phyloP scores from a whole-genome alignment of 2,329 filamentous ascomycete genomes.

The Claviceps purpurea region DNA sequence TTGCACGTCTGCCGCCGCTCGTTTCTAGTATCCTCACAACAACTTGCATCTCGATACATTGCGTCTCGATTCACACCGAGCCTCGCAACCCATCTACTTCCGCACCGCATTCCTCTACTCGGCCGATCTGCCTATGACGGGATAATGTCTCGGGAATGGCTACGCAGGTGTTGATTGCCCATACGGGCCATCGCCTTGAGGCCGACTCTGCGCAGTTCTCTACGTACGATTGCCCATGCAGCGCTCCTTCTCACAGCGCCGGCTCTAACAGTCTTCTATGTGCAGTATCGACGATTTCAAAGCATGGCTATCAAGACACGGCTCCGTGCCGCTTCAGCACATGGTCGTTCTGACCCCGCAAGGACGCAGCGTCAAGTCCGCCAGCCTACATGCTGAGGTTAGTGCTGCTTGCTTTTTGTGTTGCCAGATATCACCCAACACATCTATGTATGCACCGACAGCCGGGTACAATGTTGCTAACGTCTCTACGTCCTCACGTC shows the following conservation, averaged over 20 bases:
- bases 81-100: not conserved
- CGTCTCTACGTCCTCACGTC: not conserved
- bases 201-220: slow-evolving; percentile 64
- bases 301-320: slow-evolving; percentile 63
- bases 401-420: slow-evolving; percentile 11
- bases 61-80: not conserved
- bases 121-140: slow-evolving; percentile 14
- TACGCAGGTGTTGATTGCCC: slow-evolving; percentile 81
- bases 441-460: not conserved
- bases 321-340: slow-evolving; percentile 59
- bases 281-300: slow-evolving; percentile 71
- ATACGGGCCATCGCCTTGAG: slow-evolving; percentile 76
- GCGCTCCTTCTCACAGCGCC: not conserved
- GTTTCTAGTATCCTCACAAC: not conserved
- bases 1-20: not conserved
- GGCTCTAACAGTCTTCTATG: slow-evolving; percentile 2
- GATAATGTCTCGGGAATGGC: slow-evolving; percentile 58
- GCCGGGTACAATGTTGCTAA: not conserved
- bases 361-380: slow-evolving; percentile 71
- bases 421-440: not conserved
- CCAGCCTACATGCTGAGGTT: slow-evolving; percentile 71
- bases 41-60: not conserved
- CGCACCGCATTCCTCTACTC: not conserved
- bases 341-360: slow-evolving; percentile 79
- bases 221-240: slow-evolving; percentile 38